These are phyloP conservation scores for Euphorbia pulcherrima DNA, from an alignment of 345 rosid genomes.

Conservation along the genomic window DNA sequence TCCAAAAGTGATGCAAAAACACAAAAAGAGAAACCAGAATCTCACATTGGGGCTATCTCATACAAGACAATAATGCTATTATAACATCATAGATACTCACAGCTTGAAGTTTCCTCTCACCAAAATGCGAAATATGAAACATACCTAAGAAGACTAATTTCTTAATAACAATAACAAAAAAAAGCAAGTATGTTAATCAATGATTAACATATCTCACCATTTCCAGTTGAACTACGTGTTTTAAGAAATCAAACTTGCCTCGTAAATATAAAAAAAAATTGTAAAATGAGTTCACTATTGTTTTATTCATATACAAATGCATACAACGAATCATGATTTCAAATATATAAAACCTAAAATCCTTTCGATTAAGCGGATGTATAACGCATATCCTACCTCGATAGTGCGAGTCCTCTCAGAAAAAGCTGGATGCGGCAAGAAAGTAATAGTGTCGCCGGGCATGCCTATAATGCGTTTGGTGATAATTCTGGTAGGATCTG, in stretches of 20 bases:
- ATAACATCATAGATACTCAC: not conserved
- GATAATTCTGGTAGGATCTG: conserved; percentile 51
- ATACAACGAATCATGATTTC: too few species aligned
- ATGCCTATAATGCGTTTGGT: conserved; percentile 64
- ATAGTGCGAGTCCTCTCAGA: conserved; percentile 8
- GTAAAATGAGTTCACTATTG: not conserved
- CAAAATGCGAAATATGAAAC: not conserved
- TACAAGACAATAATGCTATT: not conserved
- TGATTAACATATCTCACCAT: not conserved
- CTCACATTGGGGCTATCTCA: not conserved
- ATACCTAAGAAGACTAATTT: not conserved
- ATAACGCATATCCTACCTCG: conserved; percentile 5
- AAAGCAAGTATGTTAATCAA: not conserved
- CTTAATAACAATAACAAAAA: not conserved
- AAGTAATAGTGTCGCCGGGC: conserved; percentile 66
- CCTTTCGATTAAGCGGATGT: too few species aligned
- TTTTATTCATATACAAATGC: too few species aligned
- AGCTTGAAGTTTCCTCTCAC: not conserved
- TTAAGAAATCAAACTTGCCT: not conserved
- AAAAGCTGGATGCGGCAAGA: conserved; percentile 28
- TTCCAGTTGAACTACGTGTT: too few species aligned
- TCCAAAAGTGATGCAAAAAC: not conserved
- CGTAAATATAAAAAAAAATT: not conserved
- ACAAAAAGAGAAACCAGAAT: not conserved
- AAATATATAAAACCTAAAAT: too few species aligned